Conservation (phyloP, 495 filamentous ascomycete genomes). For the Aspergillus taichungensis region DNA sequence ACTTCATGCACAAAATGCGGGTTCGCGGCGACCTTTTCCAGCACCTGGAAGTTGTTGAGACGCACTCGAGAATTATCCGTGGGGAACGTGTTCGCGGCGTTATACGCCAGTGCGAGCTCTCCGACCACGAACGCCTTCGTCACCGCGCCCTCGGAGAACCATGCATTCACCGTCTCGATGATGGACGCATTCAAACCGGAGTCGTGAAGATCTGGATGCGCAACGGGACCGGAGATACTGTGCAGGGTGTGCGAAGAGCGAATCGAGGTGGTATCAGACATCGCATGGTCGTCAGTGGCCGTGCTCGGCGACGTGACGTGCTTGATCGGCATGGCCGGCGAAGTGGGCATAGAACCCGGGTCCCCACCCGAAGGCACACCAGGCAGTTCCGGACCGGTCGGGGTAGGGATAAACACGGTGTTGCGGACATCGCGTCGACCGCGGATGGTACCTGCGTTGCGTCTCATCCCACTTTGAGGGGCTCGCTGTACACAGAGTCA, state of each 20-base stretch:
- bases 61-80: conserved; percentile 56
- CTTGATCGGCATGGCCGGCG: conserved; percentile 28
- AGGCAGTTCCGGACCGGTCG: conserved; percentile 26
- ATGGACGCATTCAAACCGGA: conserved; percentile 83
- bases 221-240: conserved; percentile 47
- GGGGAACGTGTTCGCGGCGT: conserved; percentile 44
- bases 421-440: conserved; percentile 88
- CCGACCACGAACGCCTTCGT: conserved; percentile 70
- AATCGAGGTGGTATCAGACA: conserved; percentile 87
- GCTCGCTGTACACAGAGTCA: conserved; percentile 33
- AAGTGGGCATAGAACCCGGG: conserved; percentile 11
- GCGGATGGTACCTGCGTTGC: conserved; percentile 69
- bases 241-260: conserved; percentile 77
- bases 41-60: conserved; percentile 80
- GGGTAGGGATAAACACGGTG: conserved; percentile 66
- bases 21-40: conserved; percentile 94
- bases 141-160: conserved; percentile 65
- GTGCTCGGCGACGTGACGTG: conserved; percentile 37
- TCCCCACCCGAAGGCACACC: conserved; percentile 11
- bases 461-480: conserved; percentile 48
- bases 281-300: conserved; percentile 46
- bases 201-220: conserved; percentile 75
- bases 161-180: conserved; percentile 81
- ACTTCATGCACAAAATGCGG: conserved; percentile 71
- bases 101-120: conserved; percentile 85